Evolutionary conservation across 768 basidiomycete species (phyloP), one percentile per base, ranked within the genome.

Genomic region (Auriscalpium microsporum): DNA sequence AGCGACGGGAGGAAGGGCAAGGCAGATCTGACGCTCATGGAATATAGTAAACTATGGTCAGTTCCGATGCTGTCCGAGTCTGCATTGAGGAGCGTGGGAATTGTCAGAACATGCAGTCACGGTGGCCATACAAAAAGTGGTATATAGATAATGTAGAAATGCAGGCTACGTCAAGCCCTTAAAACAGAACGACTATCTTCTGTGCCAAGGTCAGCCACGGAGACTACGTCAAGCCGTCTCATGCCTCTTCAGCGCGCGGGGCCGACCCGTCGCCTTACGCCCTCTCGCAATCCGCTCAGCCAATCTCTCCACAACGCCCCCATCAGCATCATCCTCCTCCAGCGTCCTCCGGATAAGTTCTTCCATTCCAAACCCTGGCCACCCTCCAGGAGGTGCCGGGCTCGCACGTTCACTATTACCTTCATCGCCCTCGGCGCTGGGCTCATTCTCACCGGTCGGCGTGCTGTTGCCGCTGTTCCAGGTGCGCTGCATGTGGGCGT

Each of bases 281-380:
- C 76, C 79, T 50, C 75, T 71, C 35, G 86, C 82, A 59, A 86
- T 78, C 62, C 73, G 71, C 45, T 86, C 84, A 56, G 84, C 84
- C 54, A 87, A 66, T 59, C 75, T 69, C 63, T 87, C 85, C 17
- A 83, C 78, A 35, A 78, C 71, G 48, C 72, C 78, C 0, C 73
- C 76, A 10, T 76, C 79, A 4, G 72, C 75, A 42, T 69, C 75
- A 5, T 73, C 73, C 45, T 82, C 82, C 52, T 84, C 78, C 58
- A 87, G 66, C 60, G 81, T 77, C 61, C 72, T 75, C 68, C 78
- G 79, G 54, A 89, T 84, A 55, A 86, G 66, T 55, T 76, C 74
- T 64, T 90, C 86, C 83, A 84, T 84, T 21, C 34, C 36, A 33
- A 78, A 73, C 45, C 53, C 17, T 42, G 60, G 53, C 52, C 56